Base-by-base conservation (phyloP, 2,329 filamentous ascomycete genomes). In the Triangularia verruculosa region DNA sequence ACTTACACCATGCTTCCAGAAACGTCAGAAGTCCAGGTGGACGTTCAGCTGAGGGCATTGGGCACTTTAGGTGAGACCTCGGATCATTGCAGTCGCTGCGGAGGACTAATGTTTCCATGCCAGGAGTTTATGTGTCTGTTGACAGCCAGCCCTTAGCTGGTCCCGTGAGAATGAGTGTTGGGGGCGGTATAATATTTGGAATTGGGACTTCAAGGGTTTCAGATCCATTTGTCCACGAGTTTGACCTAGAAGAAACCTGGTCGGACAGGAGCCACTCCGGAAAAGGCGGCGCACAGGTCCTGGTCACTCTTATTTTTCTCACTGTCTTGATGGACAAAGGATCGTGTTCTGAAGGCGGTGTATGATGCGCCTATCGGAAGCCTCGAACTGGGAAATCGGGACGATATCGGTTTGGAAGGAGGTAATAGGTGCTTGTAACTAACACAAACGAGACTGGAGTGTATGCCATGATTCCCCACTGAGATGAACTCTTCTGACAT, bases 41-140 rank as follows among this genome's bases (percentile, higher is more conserved):
- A 87, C 70, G 85, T 89, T 1, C 85, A 83, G 13, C 73, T 97
- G 51, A 97, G 96, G 74, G 93, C 93, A 0, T 77, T 97, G 1
- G 94, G 94, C 0, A 82, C 82, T 20, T 80, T 92, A 17, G 91
- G 90, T 86, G 79, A 70, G 82, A 17, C 9, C n/a, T 32, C 30
- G 9, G 30, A 12, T 11, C 5, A 11, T 9, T 9, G 39, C 20
- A 20, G n/a, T 3, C 12, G 2, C 9, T 20, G 11, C 9, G 6
- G 9, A 47, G 20, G 2, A 17, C 39, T 47, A 20, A 47, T 8
- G n/a, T 9, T 8, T 7, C 9, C 30, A 3, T 47, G 2, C 2
- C n/a, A 47, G 39, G 39, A 17, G n/a, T 70, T 17, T 47, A 47
- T 17, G n/a, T 47, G n/a, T 47, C n/a, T 17, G n/a, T 17, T 9